Evolutionary conservation across 305 asterid genomes (phyloP), one percentile per base, ranked within the genome.

Genomic region (Fraxinus dipetala): DNA sequence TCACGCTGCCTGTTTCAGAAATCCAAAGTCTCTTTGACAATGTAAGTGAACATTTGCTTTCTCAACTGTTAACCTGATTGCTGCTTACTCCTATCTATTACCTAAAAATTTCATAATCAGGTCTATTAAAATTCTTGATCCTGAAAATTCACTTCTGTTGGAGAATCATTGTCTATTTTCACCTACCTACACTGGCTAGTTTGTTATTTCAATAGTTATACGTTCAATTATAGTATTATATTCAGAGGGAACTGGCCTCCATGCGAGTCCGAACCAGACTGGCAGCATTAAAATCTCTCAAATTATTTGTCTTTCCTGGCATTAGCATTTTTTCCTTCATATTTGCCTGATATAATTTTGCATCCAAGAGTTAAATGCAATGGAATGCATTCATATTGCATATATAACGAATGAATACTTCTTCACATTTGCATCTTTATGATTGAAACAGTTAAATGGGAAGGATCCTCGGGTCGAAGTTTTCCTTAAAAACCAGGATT

Each of bases 1-100:
- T 96, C 82, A 90, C 79, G 81, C 91, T 96, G 72, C 97, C 98
- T 5, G 92, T 89, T 84, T 35, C 93, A 61, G 98, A 93, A 78
- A 85, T 96, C 81, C 83, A 82, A 14, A 84, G 63, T 84, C 92
- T 93, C 84, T 90, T 96, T 61, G 74, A 78, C 61, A 80, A 69
- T 76, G 97, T 94, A 88, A 90, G 98, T 82, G 35, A 81, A 54
- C 72, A 22, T 35, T 24, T 80, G 35, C 26, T 54, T 35, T 78
- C 45, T 63, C 20, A 14, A 9, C 35, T 28, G 18, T 67, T 11
- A 10, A 26, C 8, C 11, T 1, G 28, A 1, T 36, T 43, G 61
- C 78, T 38, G 18, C 63, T 40, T 43, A 11, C 24, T 69, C 11
- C 9, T 38, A 20, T 36, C 24, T 3, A 72, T 72, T 32, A 22